Evolutionary conservation across 2,329 filamentous ascomycete genomes (phyloP).

Genomic region (Talaromyces verruculosus): DNA sequence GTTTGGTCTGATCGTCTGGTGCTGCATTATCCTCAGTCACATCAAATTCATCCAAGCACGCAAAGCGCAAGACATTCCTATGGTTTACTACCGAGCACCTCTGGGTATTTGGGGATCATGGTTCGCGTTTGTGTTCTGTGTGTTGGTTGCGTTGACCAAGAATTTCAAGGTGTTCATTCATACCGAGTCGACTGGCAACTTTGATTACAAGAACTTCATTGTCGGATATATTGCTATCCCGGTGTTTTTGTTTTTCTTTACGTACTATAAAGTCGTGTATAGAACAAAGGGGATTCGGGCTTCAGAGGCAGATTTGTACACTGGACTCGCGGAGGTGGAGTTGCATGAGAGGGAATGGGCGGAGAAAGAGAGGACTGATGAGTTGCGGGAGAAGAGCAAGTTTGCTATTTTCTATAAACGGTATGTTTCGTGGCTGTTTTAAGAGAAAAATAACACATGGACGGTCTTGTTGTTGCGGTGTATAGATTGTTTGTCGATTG

Average conservation of each 20-base stretch:
- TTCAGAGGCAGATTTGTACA: slow-evolving; percentile 59
- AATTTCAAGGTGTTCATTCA: slow-evolving; percentile 70
- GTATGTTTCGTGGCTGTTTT: slow-evolving; percentile 12
- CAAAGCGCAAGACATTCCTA: slow-evolving; percentile 56
- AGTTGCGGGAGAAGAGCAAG: slow-evolving; percentile 2
- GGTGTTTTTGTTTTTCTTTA: slow-evolving; percentile 65
- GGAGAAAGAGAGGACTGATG: neutral
- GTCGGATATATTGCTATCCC: slow-evolving; percentile 74
- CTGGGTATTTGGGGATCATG: slow-evolving; percentile 67
- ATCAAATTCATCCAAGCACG: slow-evolving; percentile 64
- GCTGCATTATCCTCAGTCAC: slow-evolving; percentile 65
- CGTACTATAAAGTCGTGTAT: slow-evolving; percentile 61
- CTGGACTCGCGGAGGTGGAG: slow-evolving; percentile 10
- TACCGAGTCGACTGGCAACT: slow-evolving; percentile 42
- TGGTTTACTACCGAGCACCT: slow-evolving; percentile 66
- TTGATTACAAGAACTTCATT: slow-evolving; percentile 72
- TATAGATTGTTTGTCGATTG: neutral
- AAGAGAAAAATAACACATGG: neutral
- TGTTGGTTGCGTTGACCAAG: slow-evolving; percentile 73
- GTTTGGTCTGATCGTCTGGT: slow-evolving; percentile 64
- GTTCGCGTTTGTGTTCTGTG: slow-evolving; percentile 65
- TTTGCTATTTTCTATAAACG: neutral
- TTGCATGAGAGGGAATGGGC: slow-evolving; percentile 9
- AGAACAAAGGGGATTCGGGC: slow-evolving; percentile 56
- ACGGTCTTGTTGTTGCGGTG: neutral